A percentile compares a stretch with the other conserved stretches of the same genome.
Conservation (phyloP, 108 stramenopile species). For the Skeletonema grethae region DNA sequence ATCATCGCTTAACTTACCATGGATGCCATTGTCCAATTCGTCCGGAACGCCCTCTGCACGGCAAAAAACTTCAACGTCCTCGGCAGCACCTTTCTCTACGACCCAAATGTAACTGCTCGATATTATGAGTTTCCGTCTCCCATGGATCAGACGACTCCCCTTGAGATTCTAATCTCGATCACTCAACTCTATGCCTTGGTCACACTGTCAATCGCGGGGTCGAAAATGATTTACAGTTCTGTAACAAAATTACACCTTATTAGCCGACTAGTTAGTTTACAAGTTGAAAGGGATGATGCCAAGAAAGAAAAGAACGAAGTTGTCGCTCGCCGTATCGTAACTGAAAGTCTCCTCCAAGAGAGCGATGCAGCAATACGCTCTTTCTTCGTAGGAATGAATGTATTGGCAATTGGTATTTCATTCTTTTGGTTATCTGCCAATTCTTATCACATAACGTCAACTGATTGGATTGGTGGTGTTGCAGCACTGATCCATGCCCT, state of each 20-base stretch:
- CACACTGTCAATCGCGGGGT: conserved; percentile 52
- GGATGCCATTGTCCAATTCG: conserved; percentile 73
- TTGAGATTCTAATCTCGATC: conserved; percentile 79
- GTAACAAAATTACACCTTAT: conserved; percentile 60
- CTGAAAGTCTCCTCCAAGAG: conserved; percentile 64
- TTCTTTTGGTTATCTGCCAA: conserved; percentile 89
- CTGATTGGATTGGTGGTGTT: conserved; percentile 81
- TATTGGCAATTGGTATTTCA: conserved; percentile 65
- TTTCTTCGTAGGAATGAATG: conserved; percentile 59
- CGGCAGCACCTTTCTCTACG: conserved; percentile 59
- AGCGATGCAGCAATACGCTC: conserved; percentile 54
- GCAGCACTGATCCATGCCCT: conserved; percentile 81
- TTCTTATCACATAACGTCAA: conserved; percentile 78
- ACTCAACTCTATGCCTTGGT: conserved; percentile 81
- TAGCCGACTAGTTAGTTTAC: conserved; percentile 45
- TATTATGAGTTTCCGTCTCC: conserved; percentile 64
- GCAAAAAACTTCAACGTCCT: conserved; percentile 72
- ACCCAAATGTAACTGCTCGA: conserved; percentile 52
- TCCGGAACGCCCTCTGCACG: conserved; percentile 84
- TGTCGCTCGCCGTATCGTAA: conserved; percentile 59
- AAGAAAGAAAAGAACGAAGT: conserved; percentile 13
- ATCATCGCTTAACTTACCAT: background rate
- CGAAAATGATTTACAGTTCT: conserved; percentile 40
- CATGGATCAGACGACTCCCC: conserved; percentile 76
- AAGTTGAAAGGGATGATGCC: conserved; percentile 28